Percentiles rank a stretch among this genome's conserved stretches.
These are phyloP conservation scores for Saccharomycopsis javanensis DNA, from an alignment of 805 yeast species.

Conservation along the genomic window DNA sequence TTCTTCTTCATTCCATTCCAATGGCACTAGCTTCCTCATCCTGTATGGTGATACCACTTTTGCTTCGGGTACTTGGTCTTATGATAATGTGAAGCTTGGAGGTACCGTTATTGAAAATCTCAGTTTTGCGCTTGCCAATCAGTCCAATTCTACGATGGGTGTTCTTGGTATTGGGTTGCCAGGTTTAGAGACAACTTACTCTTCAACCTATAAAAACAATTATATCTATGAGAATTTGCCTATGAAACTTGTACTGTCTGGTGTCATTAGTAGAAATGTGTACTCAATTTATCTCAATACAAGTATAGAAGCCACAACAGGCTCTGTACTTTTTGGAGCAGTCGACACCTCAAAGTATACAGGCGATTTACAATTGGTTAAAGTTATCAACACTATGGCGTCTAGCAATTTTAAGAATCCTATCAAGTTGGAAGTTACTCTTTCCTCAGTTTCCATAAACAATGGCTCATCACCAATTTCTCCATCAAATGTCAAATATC, in stretches of 20 bases:
- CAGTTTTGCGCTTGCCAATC: conserved; percentile 67
- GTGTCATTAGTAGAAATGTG: conserved; percentile 42
- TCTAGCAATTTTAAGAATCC: conserved; percentile 29
- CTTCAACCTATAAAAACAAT: conserved; percentile 22
- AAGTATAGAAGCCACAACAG: conserved; percentile 31
- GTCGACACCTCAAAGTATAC: conserved; percentile 53
- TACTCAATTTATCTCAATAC: conserved; percentile 55
- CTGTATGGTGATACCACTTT: conserved; percentile 39
- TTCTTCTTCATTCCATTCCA: conserved; percentile 28
- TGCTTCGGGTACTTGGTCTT: conserved; percentile 51
- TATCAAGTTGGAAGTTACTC: conserved; percentile 40
- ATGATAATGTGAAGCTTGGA: conserved; percentile 48
- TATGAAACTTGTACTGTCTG: conserved; percentile 43
- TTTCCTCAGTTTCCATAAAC: conserved; percentile 26
- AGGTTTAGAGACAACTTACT: conserved; percentile 56
- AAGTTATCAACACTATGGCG: conserved; percentile 37
- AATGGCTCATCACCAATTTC: conserved; percentile 18
- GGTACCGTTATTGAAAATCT: conserved; percentile 38
- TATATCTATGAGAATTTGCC: conserved; percentile 62
- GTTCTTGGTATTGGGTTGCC: conserved; percentile 67
- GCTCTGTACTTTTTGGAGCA: conserved; percentile 64
- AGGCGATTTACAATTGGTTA: conserved; percentile 42
- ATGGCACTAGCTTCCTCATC: conserved; percentile 30
- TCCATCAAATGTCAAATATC: conserved; percentile 20
- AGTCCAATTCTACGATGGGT: conserved; percentile 54